phyloP scores from a whole-genome alignment of 345 rosid species.

The Citrus mangshanensis region DNA sequence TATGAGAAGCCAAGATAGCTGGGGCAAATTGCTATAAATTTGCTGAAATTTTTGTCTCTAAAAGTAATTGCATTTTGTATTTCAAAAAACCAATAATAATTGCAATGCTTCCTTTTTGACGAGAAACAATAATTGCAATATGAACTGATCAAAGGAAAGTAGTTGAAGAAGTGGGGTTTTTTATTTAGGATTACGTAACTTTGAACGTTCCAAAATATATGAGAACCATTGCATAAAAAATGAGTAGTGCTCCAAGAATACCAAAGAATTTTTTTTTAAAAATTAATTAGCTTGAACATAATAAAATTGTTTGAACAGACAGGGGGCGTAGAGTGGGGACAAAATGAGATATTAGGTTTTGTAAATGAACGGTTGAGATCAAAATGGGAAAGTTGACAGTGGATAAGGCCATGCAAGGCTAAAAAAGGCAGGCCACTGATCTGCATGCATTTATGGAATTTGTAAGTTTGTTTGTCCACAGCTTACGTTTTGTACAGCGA shows the following conservation, averaged over 20 bases:
- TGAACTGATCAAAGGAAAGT: neutral
- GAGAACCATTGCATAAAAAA: neutral
- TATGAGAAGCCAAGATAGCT: neutral
- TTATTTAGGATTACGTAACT: neutral
- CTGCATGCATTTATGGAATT: slow-evolving; percentile 13
- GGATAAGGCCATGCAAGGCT: neutral
- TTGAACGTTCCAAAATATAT: neutral
- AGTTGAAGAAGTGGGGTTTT: neutral
- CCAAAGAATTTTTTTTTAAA: too few species aligned
- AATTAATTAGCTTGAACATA: too few species aligned
- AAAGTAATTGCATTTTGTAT: neutral
- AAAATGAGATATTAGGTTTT: neutral
- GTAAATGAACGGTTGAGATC: slow-evolving; percentile 1
- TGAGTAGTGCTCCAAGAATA: too few species aligned
- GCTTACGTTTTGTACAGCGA: slow-evolving; percentile 2
- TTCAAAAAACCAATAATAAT: too few species aligned
- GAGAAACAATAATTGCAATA: neutral
- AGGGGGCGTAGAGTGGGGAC: neutral
- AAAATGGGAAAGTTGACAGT: slow-evolving; percentile 6
- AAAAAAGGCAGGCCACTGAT: neutral
- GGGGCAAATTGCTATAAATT: neutral
- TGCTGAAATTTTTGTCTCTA: neutral
- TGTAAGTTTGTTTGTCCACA: neutral
- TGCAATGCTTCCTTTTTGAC: too few species aligned
- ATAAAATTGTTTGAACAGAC: neutral